These are phyloP conservation scores for Sorghum bicolor DNA, from an alignment of 176 grass and related monocot species.

Conservation along the genomic window DNA sequence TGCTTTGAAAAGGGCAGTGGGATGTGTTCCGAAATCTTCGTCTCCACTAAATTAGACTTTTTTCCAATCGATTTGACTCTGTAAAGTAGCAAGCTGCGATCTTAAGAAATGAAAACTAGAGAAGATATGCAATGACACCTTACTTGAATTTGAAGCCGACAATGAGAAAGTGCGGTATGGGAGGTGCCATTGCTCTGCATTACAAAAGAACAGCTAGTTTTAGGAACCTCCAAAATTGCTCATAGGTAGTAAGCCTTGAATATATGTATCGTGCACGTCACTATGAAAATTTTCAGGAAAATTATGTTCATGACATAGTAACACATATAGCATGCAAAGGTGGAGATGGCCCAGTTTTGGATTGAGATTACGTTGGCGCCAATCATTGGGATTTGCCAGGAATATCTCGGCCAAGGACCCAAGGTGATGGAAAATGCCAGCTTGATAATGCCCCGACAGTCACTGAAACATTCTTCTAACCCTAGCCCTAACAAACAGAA, in stretches of 20 bases:
- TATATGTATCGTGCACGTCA: background rate
- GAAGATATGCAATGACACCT: background rate
- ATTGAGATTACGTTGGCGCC: background rate
- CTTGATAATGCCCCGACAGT: conserved; percentile 4
- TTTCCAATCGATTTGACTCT: background rate
- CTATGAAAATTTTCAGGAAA: background rate
- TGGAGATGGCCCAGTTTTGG: background rate
- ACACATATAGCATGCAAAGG: background rate
- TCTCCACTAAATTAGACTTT: background rate
- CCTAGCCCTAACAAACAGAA: conserved; percentile 38
- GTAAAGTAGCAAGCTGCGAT: background rate
- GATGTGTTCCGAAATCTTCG: background rate
- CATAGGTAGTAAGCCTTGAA: background rate
- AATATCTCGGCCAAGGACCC: conserved; percentile 5
- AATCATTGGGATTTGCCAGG: conserved; percentile 10
- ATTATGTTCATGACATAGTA: background rate
- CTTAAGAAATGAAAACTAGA: background rate
- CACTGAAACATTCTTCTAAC: conserved; percentile 29
- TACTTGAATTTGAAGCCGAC: conserved; percentile 24
- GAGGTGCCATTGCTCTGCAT: background rate
- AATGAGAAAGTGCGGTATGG: background rate
- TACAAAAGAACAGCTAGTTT: background rate
- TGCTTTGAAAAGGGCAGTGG: background rate
- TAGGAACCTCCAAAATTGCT: background rate
- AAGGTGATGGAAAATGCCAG: conserved; percentile 29